phyloP scores from a whole-genome alignment of 371 early-diverging fungal species.

The Circinella umbellata region DNA sequence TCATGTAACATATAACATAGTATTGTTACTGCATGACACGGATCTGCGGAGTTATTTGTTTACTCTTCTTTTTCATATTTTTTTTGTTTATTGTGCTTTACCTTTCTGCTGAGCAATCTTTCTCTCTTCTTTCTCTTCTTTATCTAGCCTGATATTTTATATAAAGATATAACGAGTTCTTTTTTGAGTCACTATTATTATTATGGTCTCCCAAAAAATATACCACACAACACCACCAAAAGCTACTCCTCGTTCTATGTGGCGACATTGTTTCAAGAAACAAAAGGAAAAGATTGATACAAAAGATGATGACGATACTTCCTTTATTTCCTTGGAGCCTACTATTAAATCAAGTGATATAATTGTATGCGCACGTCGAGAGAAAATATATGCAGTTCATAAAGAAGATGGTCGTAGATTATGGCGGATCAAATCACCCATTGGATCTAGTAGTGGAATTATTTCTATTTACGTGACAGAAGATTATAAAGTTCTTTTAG shows the following conservation, averaged over 20 bases:
- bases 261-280: neutral
- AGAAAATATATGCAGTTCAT: neutral
- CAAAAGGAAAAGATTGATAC: neutral
- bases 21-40: neutral
- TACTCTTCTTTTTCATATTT: neutral
- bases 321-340: neutral
- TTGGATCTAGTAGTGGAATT: conserved; percentile 1
- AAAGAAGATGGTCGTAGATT: conserved; percentile 1
- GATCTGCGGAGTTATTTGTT: conserved; percentile 6
- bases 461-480: conserved; percentile 9
- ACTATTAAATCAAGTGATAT: neutral
- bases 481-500: conserved; percentile 6
- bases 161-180: no score
- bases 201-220: neutral
- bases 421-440: conserved; percentile 12
- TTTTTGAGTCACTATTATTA: neutral
- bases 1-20: no score
- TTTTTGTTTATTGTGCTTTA: neutral
- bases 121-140: neutral
- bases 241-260: neutral
- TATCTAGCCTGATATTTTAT: neutral
- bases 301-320: neutral
- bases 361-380: neutral
- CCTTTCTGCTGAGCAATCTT: neutral
- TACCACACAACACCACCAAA: neutral